Evolutionary conservation across 805 yeast species (phyloP).

Genomic region (Candida boidinii): DNA sequence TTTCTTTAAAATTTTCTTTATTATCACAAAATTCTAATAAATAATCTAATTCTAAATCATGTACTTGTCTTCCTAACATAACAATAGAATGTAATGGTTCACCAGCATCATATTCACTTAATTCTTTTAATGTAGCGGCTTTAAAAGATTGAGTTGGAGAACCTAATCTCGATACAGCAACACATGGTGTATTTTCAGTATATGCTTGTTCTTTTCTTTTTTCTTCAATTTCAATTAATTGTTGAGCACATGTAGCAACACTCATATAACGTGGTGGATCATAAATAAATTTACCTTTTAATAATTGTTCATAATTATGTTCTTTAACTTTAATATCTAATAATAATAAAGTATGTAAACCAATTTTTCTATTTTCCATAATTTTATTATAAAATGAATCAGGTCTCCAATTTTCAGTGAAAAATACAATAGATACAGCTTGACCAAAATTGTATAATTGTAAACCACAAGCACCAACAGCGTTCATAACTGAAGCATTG

Average conservation of each 20-base stretch:
- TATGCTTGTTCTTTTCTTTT: conserved; percentile 68
- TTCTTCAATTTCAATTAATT: conserved; percentile 83
- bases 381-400: conserved; percentile 89
- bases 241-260: conserved; percentile 82
- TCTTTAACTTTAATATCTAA: conserved; percentile 95
- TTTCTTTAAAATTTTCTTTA: conserved; percentile 36
- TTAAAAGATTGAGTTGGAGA: conserved; percentile 75
- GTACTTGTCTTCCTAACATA: conserved; percentile 87
- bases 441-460: conserved; percentile 95
- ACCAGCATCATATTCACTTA: conserved; percentile 82
- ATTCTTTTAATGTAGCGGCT: conserved; percentile 74
- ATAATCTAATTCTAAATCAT: conserved; percentile 85
- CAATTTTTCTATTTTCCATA: conserved; percentile 81
- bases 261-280: conserved; percentile 98
- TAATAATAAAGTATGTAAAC: conserved; percentile 82
- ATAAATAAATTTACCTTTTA: conserved; percentile 82
- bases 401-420: conserved; percentile 94
- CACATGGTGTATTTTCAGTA: conserved; percentile 83
- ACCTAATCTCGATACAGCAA: conserved; percentile 87
- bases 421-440: conserved; percentile 92
- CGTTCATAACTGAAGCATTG: conserved; percentile 97
- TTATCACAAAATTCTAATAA: conserved; percentile 69
- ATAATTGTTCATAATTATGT: conserved; percentile 90
- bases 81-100: conserved; percentile 90
- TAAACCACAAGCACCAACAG: conserved; percentile 96